Evolutionary conservation across 1,284 basidiomycete species (phyloP), one percentile per base, ranked within the genome.

Genomic region (Apiotrichum porosum): DNA sequence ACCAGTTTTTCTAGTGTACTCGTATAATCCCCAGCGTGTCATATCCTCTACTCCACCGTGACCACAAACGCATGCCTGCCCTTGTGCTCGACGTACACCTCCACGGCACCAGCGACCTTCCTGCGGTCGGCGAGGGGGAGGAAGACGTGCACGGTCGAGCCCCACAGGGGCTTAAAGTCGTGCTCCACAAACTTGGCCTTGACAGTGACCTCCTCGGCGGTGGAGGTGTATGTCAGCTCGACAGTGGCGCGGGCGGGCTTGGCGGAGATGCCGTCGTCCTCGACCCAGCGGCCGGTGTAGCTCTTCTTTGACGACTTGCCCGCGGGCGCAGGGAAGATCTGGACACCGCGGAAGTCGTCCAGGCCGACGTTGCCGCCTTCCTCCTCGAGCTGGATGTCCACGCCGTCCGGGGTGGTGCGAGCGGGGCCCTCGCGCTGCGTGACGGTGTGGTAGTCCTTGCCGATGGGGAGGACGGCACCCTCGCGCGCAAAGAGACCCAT

Each of bases 231-330:
- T 13, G 40, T 48, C 36, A 73, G 58, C n/a, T 57, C 48, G 37
- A 75, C 49, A 22, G 68, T 58, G 1, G 68, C 59, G 31, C 58
- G 62, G 2, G 49, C 60, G 0, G 69, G 70, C 4, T 65, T 43
- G 13, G 61, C 58, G 5, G 71, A 71, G 37, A 73, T 73, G 21
- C 74, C 75, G 52, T 75, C 74, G 49, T 76, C 75, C 45, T 76
- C 75, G 22, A 64, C 69, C 74, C 74, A 75, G 4, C 48, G 48
- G 33, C 69, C 70, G 2, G 26, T n/a, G 31, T 44, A 63, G 22
- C 22, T 43, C 17, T 17, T 21, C 37, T 23, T 34, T 37, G 37
- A 6, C 26, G 12, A 6, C 8, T 6, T 48, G 12, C 49, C 43
- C 13, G 18, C n/a, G 18, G 58, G 55, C 14, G 65, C 61, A 13